Base-by-base conservation (phyloP, 1,284 basidiomycete genomes). In the Cerrena zonata region DNA sequence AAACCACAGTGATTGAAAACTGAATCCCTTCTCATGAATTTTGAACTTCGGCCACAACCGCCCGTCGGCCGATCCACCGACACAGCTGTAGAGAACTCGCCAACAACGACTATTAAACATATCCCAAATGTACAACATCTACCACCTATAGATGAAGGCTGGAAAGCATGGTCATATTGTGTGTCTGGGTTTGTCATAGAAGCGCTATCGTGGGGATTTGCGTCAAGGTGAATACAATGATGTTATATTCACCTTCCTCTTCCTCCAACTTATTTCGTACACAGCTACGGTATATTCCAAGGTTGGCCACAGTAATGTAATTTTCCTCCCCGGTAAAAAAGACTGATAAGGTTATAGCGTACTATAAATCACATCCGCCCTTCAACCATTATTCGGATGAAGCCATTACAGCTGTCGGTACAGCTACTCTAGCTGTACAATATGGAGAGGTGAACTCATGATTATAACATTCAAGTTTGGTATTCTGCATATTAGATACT, bases 241-340 rank as follows among this genome's bases (percentile, higher is more conserved):
- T n/a, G n/a, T n/a, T n/a, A n/a, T n/a, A n/a, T n/a, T n/a, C n/a
- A n/a, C n/a, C n/a, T n/a, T n/a, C n/a, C n/a, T n/a, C n/a, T n/a
- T n/a, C n/a, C n/a, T n/a, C n/a, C n/a, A n/a, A n/a, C n/a, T n/a
- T n/a, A n/a, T n/a, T n/a, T n/a, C n/a, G n/a, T n/a, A n/a, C n/a
- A n/a, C n/a, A 61, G 60, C 52, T 59, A 58, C 34, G 58, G 60
- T 50, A 58, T 61, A 18, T 61, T 61, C 46, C 60, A 61, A 54
- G 55, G 59, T 51, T 15, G 1, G 5, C 22, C 3, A n/a, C 30
- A 18, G 19, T 27, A 10, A n/a, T n/a, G n/a, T n/a, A n/a, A n/a
- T n/a, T n/a, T n/a, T n/a, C n/a, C n/a, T 5, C 25, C 13, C 44
- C 25, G n/a, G n/a, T n/a, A n/a, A n/a, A n/a, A n/a, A 4, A n/a